Base-by-base conservation (phyloP, 306 rosid species). In the Gynostemma pentaphyllum region DNA sequence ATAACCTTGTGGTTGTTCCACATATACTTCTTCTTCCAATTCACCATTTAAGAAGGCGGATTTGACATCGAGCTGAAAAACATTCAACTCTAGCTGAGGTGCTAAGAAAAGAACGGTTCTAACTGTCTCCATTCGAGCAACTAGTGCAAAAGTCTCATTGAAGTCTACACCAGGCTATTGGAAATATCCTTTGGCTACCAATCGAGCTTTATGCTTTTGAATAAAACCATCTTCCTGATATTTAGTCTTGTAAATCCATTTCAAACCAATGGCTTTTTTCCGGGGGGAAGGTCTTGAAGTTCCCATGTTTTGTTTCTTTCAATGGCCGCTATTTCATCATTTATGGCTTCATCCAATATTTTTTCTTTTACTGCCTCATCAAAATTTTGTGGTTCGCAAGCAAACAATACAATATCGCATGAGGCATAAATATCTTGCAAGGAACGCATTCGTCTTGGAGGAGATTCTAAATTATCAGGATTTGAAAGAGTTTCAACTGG, bases 161-260 rank as follows among this genome's bases (percentile, higher is more conserved):
- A 64, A 27, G 15, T 46, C 12, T 14, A 45, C 11, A 34, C 15
- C 27, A 6, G n/a, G 26, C 18, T 46, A 14, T 46, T 64, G 57
- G n/a, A 45, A 14, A 46, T 64, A 64, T 5, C 29, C 56, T 45
- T 30, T 40, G 41, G 52, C 52, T 2, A 62, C 51, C 16, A 62
- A 2, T 2, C 2, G 1, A 2, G 64, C 27, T 57, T 37, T 32
- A 59, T 32, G 27, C 10, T 59, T 59, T 7, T 60, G 18, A 2
- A 55, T 6, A 1, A 10, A 27, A 1, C 22, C 62, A 29, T 27
- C 22, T 28, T 55, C 62, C 37, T 39, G 15, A 34, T n/a, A 60
- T 19, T 60, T 60, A 14, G 18, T 60, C 48, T 60, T 60, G 24
- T 10, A 59, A 6, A 32, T 36, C 26, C 64, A 59, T 59, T 59